phyloP scores from a whole-genome alignment of 1,284 basidiomycete species.

The Flammula alnicola region DNA sequence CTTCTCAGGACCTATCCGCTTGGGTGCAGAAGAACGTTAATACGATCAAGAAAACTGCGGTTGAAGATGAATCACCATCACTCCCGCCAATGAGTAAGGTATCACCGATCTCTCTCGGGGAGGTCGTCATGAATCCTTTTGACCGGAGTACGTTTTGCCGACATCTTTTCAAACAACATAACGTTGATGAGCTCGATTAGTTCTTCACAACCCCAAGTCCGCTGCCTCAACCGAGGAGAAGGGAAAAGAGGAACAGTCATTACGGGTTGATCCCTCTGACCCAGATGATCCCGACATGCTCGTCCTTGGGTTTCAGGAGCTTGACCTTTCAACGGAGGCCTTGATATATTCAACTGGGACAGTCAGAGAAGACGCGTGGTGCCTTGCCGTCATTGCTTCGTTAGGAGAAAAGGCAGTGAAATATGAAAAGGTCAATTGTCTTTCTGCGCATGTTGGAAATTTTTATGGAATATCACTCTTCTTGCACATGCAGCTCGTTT shows the following conservation, averaged over 20 bases:
- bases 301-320: conserved; percentile 76
- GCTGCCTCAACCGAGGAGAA: background rate
- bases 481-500: conserved; percentile 52
- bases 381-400: conserved; percentile 61
- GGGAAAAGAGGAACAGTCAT: conserved; percentile 15
- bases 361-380: conserved; percentile 71
- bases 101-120: conserved; percentile 32
- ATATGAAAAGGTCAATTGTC: conserved; percentile 63
- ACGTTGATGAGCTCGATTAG: background rate
- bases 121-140: conserved; percentile 30
- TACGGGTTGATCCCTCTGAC: conserved; percentile 30
- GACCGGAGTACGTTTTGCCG: conserved; percentile 25
- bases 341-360: conserved; percentile 67
- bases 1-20: conserved; percentile 64
- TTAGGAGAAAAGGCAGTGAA: conserved; percentile 66
- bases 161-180: background rate
- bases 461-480: background rate
- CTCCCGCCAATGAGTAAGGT: conserved; percentile 28
- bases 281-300: conserved; percentile 62
- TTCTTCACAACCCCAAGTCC: background rate
- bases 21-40: conserved; percentile 36
- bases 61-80: background rate
- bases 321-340: conserved; percentile 77
- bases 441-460: background rate
- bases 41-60: background rate